Evolutionary conservation across 2,329 filamentous ascomycete species (phyloP), one percentile per base, ranked within the genome.

Genomic region (Aspergillus awamori): DNA sequence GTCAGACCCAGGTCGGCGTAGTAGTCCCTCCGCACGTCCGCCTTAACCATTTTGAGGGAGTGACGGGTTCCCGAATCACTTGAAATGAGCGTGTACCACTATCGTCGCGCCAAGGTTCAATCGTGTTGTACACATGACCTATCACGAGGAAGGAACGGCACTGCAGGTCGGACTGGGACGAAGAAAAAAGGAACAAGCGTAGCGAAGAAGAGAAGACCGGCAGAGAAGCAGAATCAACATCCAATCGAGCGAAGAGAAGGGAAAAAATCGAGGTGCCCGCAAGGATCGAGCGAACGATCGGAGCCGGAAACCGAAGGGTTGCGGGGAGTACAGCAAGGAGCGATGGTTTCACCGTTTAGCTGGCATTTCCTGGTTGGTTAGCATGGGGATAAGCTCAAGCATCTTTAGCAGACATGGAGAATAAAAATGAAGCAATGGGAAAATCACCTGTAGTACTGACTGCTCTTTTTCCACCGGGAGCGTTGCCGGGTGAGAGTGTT

Each of bases 1-100:
- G 86, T 77, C 59, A 97, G 79, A 65, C 91, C 91, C 58, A 97
- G 83, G 79, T 96, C 92, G 63, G 87, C 89, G 78, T 97, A 96
- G 77, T 95, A 95, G 78, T 96, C 90, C 70, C 87, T 86, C 68
- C 83, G 84, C 65, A 84, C 82, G 73, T 91, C 89, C 68, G 83
- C 81, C 78, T 89, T 89, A 69, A 86, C 87, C 89, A 91, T 91
- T 68, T 68, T 83, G 79, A 72, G 55, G 30, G 43, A 56, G 20
- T 20, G 53, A 22, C 30, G 39, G 28, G 30, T n/a, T 51, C 48
- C 24, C 43, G 36, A 17, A 49, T 54, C 28, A 45, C 52, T 43
- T 51, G 28, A 43, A 66, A 59, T 13, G 53, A 63, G 58, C 41
- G 55, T 56, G 45, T 57, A 48, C 38, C 61, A 64, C 58, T 62